Percentiles rank a stretch among this genome's conserved stretches.
These are phyloP conservation scores for Leccinum broughii DNA, from an alignment of 768 basidiomycete genomes.

Conservation along the genomic window DNA sequence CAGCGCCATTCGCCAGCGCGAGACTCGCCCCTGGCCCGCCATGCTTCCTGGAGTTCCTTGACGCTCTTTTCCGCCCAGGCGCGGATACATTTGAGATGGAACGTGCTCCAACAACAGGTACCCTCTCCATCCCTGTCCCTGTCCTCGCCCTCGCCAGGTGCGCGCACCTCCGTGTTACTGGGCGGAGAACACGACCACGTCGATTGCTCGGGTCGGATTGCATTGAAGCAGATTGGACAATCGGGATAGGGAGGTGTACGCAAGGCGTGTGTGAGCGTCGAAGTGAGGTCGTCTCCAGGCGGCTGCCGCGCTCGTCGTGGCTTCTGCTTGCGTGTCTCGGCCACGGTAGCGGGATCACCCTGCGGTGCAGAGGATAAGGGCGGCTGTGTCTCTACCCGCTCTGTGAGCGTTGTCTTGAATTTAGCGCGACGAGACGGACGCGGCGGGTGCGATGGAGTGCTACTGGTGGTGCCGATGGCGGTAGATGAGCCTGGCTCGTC, in stretches of 20 bases:
- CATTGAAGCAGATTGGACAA: slow-evolving; percentile 81
- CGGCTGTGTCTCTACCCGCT: slow-evolving; percentile 6
- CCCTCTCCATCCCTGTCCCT: slow-evolving; percentile 23
- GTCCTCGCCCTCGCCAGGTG: background rate
- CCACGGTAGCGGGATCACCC: background rate
- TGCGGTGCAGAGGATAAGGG: background rate
- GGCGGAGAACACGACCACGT: slow-evolving; percentile 88
- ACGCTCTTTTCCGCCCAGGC: slow-evolving; percentile 87
- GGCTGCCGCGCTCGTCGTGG: slow-evolving; percentile 15
- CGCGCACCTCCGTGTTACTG: background rate
- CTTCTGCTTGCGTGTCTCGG: slow-evolving; percentile 8
- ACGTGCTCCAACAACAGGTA: slow-evolving; percentile 86
- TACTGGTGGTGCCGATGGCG: background rate
- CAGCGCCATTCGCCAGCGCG: slow-evolving; percentile 85
- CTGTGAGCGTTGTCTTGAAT: slow-evolving; percentile 40
- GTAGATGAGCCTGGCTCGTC: background rate
- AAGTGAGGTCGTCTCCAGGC: slow-evolving; percentile 66
- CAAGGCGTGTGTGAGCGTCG: slow-evolving; percentile 64
- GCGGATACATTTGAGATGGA: slow-evolving; percentile 87
- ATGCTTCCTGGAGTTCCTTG: slow-evolving; percentile 71
- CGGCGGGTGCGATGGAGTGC: background rate
- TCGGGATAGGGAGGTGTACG: slow-evolving; percentile 73
- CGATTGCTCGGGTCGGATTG: slow-evolving; percentile 74
- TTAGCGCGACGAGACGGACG: slow-evolving; percentile 34
- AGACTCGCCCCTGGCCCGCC: slow-evolving; percentile 67